phyloP scores from a whole-genome alignment of 2,329 filamentous ascomycete genomes.

The Botrytis byssoidea region DNA sequence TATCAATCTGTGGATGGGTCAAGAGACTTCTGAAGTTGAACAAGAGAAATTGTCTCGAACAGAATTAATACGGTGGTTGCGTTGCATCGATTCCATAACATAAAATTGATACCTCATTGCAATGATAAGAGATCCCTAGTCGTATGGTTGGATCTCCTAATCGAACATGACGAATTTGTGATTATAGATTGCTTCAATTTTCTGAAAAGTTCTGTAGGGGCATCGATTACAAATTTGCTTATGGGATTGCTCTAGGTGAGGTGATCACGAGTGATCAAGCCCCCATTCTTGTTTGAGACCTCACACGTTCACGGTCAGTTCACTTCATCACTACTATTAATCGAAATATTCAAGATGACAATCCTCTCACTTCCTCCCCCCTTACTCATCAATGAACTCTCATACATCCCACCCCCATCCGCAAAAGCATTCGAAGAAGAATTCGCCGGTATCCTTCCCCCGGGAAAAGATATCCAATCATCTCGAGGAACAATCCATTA shows the following conservation, averaged over 20 bases:
- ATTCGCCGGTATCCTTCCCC: not conserved
- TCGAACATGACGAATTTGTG: not conserved
- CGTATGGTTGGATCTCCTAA: not conserved
- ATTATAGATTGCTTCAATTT: not conserved
- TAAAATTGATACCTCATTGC: not conserved
- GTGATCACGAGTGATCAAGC: not conserved
- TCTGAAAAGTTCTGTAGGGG: not conserved
- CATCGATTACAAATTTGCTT: not conserved
- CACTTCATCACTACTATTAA: not conserved
- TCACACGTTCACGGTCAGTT: not conserved
- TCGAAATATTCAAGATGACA: not conserved
- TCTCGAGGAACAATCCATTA: slow-evolving; percentile 24
- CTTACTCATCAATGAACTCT: not conserved
- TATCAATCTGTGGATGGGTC: not conserved
- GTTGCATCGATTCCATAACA: too few species aligned
- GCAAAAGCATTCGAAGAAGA: slow-evolving; percentile 9
- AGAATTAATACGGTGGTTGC: not conserved
- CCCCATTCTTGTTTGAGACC: not conserved
- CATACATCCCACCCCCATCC: not conserved
- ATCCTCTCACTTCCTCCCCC: not conserved
- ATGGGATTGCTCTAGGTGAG: not conserved
- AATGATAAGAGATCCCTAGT: not conserved
- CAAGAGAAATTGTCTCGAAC: too few species aligned
- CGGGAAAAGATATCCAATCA: slow-evolving; percentile 13
- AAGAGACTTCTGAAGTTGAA: too few species aligned